Conservation (phyloP, 257 asterid species). For the Gentiana straminea region DNA sequence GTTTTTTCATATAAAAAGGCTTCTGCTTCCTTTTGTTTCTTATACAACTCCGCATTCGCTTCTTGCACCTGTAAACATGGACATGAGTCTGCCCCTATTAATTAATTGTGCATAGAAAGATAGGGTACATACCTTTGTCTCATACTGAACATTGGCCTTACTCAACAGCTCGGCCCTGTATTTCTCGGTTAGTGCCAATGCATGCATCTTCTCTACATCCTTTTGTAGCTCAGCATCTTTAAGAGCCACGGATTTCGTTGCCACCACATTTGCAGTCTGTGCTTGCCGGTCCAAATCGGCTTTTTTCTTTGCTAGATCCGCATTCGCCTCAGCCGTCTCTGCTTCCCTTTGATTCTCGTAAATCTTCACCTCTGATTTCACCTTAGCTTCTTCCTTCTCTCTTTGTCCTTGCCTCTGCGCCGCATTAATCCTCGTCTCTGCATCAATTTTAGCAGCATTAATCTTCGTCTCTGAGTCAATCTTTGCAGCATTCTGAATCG, state of each 20-base stretch:
- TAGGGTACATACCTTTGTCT: slow-evolving; percentile 30
- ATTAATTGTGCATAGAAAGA: no score
- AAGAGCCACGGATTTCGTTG: slow-evolving; percentile 48
- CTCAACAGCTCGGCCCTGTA: slow-evolving; percentile 45
- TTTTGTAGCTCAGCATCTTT: slow-evolving; percentile 51
- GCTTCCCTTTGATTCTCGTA: slow-evolving; percentile 48
- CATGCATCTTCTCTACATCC: slow-evolving; percentile 52
- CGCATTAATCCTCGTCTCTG: slow-evolving; percentile 46
- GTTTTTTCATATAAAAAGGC: background rate
- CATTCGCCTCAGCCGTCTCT: slow-evolving; percentile 51
- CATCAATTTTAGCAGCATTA: slow-evolving; percentile 53
- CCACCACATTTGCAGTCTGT: slow-evolving; percentile 49
- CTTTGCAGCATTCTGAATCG: background rate
- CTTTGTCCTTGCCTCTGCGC: slow-evolving; percentile 50
- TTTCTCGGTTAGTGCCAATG: slow-evolving; percentile 39
- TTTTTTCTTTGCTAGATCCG: slow-evolving; percentile 49
- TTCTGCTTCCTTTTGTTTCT: slow-evolving; percentile 3
- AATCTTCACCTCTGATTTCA: slow-evolving; percentile 39
- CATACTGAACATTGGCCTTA: slow-evolving; percentile 55
- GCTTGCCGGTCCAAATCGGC: slow-evolving; percentile 54
- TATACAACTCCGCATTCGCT: background rate
- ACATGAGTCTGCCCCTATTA: no score
- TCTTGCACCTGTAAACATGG: slow-evolving; percentile 17
- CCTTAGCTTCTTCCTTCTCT: slow-evolving; percentile 40
- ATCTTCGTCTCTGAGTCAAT: background rate